Percentiles rank a stretch among this genome's conserved stretches.
Evolutionary conservation across 2,329 filamentous ascomycete species (phyloP).

Genomic region (Trichoderma arundinaceum): DNA sequence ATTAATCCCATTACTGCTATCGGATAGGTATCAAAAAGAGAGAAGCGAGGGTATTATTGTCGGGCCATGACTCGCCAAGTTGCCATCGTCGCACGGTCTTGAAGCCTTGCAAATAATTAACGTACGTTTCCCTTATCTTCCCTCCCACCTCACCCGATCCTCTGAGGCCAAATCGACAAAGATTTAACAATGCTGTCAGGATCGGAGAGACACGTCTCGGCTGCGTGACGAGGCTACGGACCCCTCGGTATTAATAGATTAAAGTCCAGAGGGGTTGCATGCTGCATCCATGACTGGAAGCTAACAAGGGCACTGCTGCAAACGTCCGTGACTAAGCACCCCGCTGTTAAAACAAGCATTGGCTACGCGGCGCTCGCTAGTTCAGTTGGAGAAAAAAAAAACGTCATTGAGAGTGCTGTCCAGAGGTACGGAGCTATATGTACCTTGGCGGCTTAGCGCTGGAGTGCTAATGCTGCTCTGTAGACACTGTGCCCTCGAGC

Average conservation of each 20-base stretch:
- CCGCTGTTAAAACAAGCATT: constrained; percentile 2
- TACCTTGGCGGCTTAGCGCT: neutral
- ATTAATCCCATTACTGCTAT: too few relatives aligned
- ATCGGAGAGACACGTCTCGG: neutral
- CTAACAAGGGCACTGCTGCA: neutral
- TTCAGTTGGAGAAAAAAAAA: neutral
- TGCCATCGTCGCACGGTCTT: neutral
- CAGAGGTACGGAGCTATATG: neutral
- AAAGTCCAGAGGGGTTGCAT: neutral
- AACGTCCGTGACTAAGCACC: constrained; percentile 12
- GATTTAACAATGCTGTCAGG: neutral
- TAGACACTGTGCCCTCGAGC: constrained; percentile 11
- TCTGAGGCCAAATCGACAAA: too few relatives aligned
- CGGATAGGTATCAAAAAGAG: too few relatives aligned
- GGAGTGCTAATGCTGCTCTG: neutral
- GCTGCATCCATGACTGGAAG: too few relatives aligned
- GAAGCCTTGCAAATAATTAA: neutral
- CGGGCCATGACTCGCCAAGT: constrained; percentile 5
- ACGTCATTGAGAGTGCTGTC: constrained; percentile 15
- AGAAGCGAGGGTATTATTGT: neutral
- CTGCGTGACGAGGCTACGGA: neutral
- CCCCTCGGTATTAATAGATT: constrained; percentile 20
- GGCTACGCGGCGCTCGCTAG: constrained; percentile 5
- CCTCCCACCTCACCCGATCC: neutral
- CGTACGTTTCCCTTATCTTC: neutral